Base-by-base conservation (phyloP, 148 eudicot species). In the Vaccinium myrtillus region DNA sequence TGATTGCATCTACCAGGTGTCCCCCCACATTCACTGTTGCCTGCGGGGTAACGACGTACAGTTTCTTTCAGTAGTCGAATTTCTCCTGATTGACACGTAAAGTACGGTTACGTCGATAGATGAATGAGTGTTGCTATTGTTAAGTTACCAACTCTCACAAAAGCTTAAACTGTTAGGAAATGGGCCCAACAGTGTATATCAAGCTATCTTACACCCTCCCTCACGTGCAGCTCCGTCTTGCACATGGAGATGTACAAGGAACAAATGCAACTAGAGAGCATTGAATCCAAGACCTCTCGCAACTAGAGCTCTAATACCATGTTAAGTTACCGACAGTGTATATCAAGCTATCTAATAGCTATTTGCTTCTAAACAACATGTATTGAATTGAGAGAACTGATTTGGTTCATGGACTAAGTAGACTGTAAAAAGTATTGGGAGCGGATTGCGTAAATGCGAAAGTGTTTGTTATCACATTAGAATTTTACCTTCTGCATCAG, bases 401-500 rank as follows among this genome's bases (percentile, higher is more conserved):
- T 5, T 75, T 11, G 8, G 51, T 43, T 43, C 8, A 75, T 73
- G 78, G 19, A 43, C 27, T 75, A 46, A 8, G 13, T 1, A 27
- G 3, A 27, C 32, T 69, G 39, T 69, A 27, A 69, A 69, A 69
- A 69, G 11, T 70, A 27, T 70, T 30, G 14, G 58, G 32, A n/a
- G 16, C 1, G 13, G 21, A n/a, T 6, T 18, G 43, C 23, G 8
- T 23, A 3, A 70, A 70, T 70, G 46, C 0, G 46, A 21, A 43
- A 10, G 19, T 8, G 6, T 21, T 67, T 46, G 27, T 36, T 55
- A 32, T 6, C 30, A 3, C 5, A 11, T 25, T 23, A 13, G 67
- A 8, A 49, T n/a, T n/a, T 43, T 5, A 87, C 99, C 97, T 93
- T 94, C 65, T 89, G 94, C 95, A 96, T 91, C 61, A 91, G 84